phyloP scores from a whole-genome alignment of 129 eudicot species.

The Mikania micrantha region DNA sequence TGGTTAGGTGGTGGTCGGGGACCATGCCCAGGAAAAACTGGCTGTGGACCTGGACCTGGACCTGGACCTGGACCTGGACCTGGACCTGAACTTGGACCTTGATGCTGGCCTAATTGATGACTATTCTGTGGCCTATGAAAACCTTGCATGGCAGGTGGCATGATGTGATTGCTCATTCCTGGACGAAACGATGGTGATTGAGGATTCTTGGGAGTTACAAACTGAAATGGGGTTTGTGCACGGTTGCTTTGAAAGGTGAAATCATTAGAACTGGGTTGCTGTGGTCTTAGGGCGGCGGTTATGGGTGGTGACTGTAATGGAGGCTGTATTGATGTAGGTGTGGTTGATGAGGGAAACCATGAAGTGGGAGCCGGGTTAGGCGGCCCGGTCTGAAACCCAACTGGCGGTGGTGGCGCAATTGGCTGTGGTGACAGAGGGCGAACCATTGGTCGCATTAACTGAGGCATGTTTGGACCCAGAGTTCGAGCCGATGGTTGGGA shows the following conservation, averaged over 20 bases:
- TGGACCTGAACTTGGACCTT: too few relatives aligned
- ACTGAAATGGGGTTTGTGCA: conserved; percentile 42
- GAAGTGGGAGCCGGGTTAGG: conserved; percentile 21
- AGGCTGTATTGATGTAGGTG: conserved; percentile 29
- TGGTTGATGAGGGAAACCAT: conserved; percentile 16
- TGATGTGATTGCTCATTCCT: conserved; percentile 23
- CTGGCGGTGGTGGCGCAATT: conserved; percentile 17
- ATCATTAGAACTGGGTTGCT: conserved; percentile 51
- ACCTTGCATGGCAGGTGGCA: conserved; percentile 37
- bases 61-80: too few relatives aligned
- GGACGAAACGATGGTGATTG: conserved; percentile 48
- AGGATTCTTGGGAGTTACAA: conserved; percentile 35
- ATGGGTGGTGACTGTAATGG: conserved; percentile 29
- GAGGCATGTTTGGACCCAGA: conserved; percentile 28
- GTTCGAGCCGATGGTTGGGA: conserved; percentile 32
- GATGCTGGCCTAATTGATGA: conserved; percentile 46
- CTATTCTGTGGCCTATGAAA: conserved; percentile 42
- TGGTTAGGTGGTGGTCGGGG: conserved; percentile 34
- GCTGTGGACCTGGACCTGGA: conserved; percentile 36
- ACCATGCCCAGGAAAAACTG: conserved; percentile 25
- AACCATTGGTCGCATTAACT: conserved; percentile 23
- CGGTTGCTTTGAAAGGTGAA: conserved; percentile 84
- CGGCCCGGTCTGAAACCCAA: conserved; percentile 18
- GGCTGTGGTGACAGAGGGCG: conserved; percentile 25
- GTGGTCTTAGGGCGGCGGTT: conserved; percentile 42